Evolutionary conservation across 371 early-diverging fungal genomes (phyloP).

Genomic region (Lichtheimia hyalospora): DNA sequence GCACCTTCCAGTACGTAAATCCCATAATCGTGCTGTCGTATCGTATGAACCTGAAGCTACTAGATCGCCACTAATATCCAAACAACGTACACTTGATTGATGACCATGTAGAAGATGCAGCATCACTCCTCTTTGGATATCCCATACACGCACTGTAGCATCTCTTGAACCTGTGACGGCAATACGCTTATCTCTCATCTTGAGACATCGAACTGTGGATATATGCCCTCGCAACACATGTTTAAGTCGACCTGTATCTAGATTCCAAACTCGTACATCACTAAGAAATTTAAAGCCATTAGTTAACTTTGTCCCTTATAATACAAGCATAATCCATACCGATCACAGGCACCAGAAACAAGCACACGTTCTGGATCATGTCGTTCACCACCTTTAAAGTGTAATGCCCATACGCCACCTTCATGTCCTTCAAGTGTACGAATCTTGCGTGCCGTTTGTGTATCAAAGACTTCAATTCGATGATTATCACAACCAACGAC

Average conservation of each 20-base stretch:
- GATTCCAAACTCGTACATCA: conserved; percentile 87
- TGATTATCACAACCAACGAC: conserved; percentile 87
- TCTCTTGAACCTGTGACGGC: conserved; percentile 92
- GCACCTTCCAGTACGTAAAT: conserved; percentile 68
- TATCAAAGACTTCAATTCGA: conserved; percentile 83
- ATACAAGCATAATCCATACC: conserved; percentile 33
- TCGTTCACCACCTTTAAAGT: conserved; percentile 64
- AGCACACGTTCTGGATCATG: conserved; percentile 69
- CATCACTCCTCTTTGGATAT: conserved; percentile 67
- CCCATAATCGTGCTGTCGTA: conserved; percentile 87
- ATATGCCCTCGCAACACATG: conserved; percentile 86
- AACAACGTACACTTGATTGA: conserved; percentile 80
- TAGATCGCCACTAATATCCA: conserved; percentile 76
- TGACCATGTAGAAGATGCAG: conserved; percentile 69
- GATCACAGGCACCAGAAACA: conserved; percentile 79
- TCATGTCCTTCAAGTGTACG: conserved; percentile 82
- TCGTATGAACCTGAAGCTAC: conserved; percentile 93
- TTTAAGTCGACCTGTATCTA: conserved; percentile 69
- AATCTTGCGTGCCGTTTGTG: conserved; percentile 61
- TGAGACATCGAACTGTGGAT: conserved; percentile 88
- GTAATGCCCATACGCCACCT: conserved; percentile 96
- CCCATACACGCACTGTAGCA: conserved; percentile 82
- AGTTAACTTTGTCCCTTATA: not conserved
- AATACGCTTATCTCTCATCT: conserved; percentile 64
- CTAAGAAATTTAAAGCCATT: conserved; percentile 14